Conservation (phyloP, 208 protist species). For the Acanthamoeba sp. region DNA sequence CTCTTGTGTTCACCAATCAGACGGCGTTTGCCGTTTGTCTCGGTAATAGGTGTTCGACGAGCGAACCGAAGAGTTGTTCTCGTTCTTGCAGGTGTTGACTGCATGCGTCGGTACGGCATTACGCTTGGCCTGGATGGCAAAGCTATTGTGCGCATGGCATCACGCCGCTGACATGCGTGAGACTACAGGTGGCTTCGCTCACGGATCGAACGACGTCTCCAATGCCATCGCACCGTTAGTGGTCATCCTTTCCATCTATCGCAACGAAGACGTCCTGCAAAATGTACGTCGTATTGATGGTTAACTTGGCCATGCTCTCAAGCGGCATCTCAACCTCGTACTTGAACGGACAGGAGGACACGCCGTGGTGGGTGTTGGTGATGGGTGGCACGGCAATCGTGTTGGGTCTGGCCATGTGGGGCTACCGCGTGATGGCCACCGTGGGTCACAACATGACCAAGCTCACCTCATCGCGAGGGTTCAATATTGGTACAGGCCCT, state of each 20-base stretch:
- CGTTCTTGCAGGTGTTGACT: slow-evolving; percentile 73
- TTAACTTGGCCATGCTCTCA: no score
- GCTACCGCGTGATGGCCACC: slow-evolving; percentile 41
- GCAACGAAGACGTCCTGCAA: slow-evolving; percentile 3
- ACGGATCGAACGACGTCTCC: slow-evolving; percentile 77
- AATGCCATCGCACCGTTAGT: slow-evolving; percentile 74
- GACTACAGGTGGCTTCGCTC: slow-evolving; percentile 51
- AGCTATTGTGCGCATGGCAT: no score
- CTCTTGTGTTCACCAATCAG: no score
- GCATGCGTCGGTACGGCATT: slow-evolving; percentile 16
- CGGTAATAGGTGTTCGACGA: slow-evolving; percentile 23
- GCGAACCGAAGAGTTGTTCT: slow-evolving; percentile 60
- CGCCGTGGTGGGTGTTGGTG: slow-evolving; percentile 44
- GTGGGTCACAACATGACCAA: slow-evolving; percentile 30
- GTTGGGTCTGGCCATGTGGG: slow-evolving; percentile 57
- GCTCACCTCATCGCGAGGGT: slow-evolving; percentile 12
- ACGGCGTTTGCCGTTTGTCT: no score
- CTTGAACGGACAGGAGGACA: neutral
- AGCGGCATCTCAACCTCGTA: no score
- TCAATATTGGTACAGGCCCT: slow-evolving; percentile 47
- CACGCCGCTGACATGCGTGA: no score
- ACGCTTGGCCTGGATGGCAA: no score
- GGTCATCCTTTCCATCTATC: slow-evolving; percentile 45
- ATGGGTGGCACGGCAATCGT: slow-evolving; percentile 23
- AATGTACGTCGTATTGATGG: neutral